Evolutionary conservation across 805 yeast species (phyloP), one percentile per base, ranked within the genome.

Genomic region (Dipodascopsis uninucleata): DNA sequence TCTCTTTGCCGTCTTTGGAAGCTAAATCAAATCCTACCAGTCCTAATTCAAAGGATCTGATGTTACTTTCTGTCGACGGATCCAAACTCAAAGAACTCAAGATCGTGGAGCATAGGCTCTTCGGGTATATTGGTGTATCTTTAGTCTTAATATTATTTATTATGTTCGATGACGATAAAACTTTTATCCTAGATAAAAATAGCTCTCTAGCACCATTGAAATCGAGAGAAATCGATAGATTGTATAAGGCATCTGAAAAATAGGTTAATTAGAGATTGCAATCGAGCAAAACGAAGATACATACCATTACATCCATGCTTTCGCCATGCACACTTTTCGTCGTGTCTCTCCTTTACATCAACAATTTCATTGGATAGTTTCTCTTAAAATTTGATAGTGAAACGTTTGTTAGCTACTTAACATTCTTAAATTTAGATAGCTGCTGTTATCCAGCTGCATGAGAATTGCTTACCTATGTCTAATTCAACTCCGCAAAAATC

Each of bases 241-340:
- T 20, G 26, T 49, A 49, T 8, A 49, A 10, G 12, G 14, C 21
- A 2, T 41, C 41, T 37, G 7, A 5, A 5, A 8, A 9, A 24
- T n/a, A 4, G 8, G 18, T 9, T 16, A 20, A n/a, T 39, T 20
- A 39, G 42, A 16, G 9, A 24, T 17, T 26, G 14, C 4, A 9
- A 5, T 26, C 12, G 17, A 17, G 8, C 3, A 12, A 17, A 34
- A 17, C 21, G 17, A 12, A 9, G 9, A 23, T 2, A 24, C 53
- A 10, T 32, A 43, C 45, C 53, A 22, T 41, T 43, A 25, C 56
- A 51, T 18, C 41, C 47, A 12, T 44, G 45, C 24, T 36, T 31
- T 12, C 45, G 35, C 56, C 56, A 51, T 12, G 23, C 33, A 36
- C 56, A 51, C 2, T 20, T 10, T 4, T 35, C 39, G 5, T 18